phyloP scores from a whole-genome alignment of 306 rosid genomes.

The Vigna trinervia region DNA sequence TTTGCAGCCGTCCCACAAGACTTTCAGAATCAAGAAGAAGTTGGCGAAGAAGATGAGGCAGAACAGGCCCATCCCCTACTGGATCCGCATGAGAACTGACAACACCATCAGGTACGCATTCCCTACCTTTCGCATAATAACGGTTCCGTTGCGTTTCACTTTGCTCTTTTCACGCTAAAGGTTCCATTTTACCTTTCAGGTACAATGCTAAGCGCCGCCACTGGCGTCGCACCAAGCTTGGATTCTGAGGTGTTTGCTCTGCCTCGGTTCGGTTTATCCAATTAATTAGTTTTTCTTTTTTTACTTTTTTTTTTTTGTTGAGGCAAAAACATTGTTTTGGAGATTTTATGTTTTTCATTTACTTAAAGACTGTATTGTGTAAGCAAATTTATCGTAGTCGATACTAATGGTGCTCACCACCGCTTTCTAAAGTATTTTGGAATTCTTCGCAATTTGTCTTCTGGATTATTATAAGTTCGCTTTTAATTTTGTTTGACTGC shows the following conservation, averaged over 20 bases:
- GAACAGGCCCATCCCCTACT: conserved; percentile 91
- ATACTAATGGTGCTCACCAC: not conserved
- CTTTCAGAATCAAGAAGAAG: conserved; percentile 87
- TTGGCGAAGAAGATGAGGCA: conserved; percentile 96
- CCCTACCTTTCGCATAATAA: not conserved
- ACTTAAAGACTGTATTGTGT: not conserved
- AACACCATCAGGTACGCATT: conserved; percentile 70
- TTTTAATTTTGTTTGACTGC: not conserved
- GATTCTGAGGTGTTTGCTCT: conserved; percentile 50
- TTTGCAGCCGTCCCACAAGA: conserved; percentile 88
- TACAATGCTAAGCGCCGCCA: conserved; percentile 65
- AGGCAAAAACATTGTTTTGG: not conserved
- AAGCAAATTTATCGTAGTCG: conserved; percentile 17
- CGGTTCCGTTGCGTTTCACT: not conserved
- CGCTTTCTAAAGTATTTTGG: not conserved
- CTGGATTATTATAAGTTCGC: not conserved
- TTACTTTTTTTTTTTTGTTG: not conserved
- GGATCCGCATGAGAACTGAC: conserved; percentile 92
- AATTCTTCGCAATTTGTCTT: not conserved
- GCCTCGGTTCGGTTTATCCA: not conserved
- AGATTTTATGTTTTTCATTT: conserved; percentile 17
- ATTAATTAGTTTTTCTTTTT: not conserved
- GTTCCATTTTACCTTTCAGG: conserved; percentile 10
- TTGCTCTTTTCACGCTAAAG: not conserved
- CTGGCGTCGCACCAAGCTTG: conserved; percentile 68